Conservation (phyloP, 73 alveolate genomes). For the Tetrahymena elliotti region DNA sequence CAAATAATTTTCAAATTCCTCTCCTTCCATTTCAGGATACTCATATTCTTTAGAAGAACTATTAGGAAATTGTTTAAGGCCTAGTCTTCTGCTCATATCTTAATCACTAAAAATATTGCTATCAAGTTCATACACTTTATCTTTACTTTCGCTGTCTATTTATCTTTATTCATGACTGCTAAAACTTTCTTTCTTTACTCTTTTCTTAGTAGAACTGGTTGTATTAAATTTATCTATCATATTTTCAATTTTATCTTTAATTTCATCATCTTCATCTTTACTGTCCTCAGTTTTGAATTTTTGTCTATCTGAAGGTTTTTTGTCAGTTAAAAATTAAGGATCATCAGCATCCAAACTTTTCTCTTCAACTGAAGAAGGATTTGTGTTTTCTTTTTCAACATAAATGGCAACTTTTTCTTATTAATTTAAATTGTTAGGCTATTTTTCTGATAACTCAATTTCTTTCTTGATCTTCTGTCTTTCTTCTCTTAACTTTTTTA, state of each 20-base stretch:
- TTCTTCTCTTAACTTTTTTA: background rate
- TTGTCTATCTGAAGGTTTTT: background rate
- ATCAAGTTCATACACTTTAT: background rate
- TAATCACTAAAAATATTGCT: background rate
- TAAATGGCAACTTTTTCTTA: background rate
- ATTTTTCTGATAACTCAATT: background rate
- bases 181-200: background rate
- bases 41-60: background rate
- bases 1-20: background rate
- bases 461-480: background rate
- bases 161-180: background rate
- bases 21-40: background rate
- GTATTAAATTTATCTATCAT: background rate
- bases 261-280: background rate
- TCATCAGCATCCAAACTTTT: background rate
- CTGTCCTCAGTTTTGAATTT: background rate
- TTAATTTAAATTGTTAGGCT: background rate
- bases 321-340: background rate
- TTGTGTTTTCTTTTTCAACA: background rate
- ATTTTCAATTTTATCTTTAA: background rate
- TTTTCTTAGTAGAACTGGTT: background rate
- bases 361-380: background rate
- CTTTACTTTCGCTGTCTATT: background rate
- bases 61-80: background rate
- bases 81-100: background rate